Base-by-base conservation (phyloP, 768 basidiomycete species). In the Suillus hirtellus region DNA sequence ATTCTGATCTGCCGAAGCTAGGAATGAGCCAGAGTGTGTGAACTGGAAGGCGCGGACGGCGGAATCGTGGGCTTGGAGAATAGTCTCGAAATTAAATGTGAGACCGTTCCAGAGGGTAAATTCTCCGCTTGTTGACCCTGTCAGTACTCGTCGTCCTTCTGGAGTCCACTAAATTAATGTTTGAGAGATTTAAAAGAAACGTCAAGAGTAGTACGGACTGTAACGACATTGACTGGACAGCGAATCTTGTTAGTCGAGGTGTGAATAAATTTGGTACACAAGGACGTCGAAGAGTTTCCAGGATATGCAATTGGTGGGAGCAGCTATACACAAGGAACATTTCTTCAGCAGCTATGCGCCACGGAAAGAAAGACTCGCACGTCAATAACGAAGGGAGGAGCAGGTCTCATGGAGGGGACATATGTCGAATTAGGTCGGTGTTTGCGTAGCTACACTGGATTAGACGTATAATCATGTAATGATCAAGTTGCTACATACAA, bases 1-100 rank as follows among this genome's bases (percentile, higher is more conserved):
- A 43, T 82, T 86, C 74, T 95, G 93, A 80, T 99, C 97, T 34
- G 93, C 88, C 19, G 95, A 96, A 19, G 92, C 90, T 58, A 99
- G 86, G 76, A 93, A 98, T 17, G 89, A 82, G n/a, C 96, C 97
- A 0, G 93, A 92, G 69, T 97, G 94, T 0, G 93, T 93, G 77
- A 96, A 99, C 17, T 85, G 79, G 73, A 98, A 86, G 0, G 94
- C 84, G 44, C 96, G 94, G 62, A 99, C 92, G 44, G 95, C 92
- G 2, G 90, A 89, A 72, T 99, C 97, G 76, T 99, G 97, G 1
- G 96, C 96, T 78, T 98, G 96, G n/a, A 99, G 85, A 68, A 99
- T 98, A 0, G 96, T 97, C 76, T 99, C 97, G 72, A 99, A 99
- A 78, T 99, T 99, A 87, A 99, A 99, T 0, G 97, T 98, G 27